A percentile compares a stretch with the other conserved stretches of the same genome.
Conservation (phyloP, 495 filamentous ascomycete genomes). For the Tuber magnatum region DNA sequence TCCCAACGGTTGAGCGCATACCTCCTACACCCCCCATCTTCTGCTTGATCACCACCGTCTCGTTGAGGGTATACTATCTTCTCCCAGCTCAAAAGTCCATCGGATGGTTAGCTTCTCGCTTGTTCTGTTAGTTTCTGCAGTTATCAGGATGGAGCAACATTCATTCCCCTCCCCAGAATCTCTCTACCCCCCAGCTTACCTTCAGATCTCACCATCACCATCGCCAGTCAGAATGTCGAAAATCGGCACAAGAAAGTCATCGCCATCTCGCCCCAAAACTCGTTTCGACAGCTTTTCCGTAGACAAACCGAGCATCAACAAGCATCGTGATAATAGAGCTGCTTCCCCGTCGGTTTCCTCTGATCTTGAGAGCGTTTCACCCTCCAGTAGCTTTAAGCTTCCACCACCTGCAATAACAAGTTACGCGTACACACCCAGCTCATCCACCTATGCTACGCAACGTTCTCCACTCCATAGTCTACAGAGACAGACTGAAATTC, state of each 20-base stretch:
- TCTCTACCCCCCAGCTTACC: constrained; percentile 24
- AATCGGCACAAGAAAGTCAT: neutral
- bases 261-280: constrained; percentile 21
- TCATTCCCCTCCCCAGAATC: constrained; percentile 19
- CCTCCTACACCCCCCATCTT: neutral
- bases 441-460: constrained; percentile 27
- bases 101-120: neutral
- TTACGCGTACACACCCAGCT: constrained; percentile 28
- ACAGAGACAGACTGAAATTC: constrained; percentile 51
- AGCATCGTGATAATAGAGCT: constrained; percentile 7
- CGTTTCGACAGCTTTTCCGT: constrained; percentile 7
- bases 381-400: constrained; percentile 20
- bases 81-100: neutral
- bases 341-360: neutral
- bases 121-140: neutral
- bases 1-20: neutral
- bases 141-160: neutral
- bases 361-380: constrained; percentile 7
- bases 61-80: neutral
- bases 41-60: neutral
- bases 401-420: constrained; percentile 32
- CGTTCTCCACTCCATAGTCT: constrained; percentile 42
- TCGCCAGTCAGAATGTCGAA: neutral
- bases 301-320: constrained; percentile 4
- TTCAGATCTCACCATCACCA: constrained; percentile 14